Conservation (phyloP, 1,139 yeast genomes). For the Blastobotrys raffinosifermentans region DNA sequence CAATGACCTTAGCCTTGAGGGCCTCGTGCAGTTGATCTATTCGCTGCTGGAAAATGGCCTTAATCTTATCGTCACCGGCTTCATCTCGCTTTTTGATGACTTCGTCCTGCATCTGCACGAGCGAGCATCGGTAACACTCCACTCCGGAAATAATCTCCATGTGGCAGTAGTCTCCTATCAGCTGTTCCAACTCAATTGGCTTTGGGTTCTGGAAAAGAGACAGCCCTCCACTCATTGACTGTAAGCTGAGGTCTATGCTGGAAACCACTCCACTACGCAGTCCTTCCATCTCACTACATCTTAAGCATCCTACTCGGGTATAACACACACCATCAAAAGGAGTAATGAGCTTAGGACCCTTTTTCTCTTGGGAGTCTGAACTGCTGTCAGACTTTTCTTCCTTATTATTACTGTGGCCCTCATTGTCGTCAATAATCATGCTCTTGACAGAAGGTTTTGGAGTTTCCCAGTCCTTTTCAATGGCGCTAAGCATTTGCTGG, state of each 20-base stretch:
- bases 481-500: conserved; percentile 65
- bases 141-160: conserved; percentile 89
- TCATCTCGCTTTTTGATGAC: conserved; percentile 8
- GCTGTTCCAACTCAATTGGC: conserved; percentile 46
- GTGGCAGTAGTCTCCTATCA: conserved; percentile 65
- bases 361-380: conserved; percentile 10
- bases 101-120: conserved; percentile 6
- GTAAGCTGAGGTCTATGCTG: conserved; percentile 69
- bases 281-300: conserved; percentile 92
- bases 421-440: conserved; percentile 8
- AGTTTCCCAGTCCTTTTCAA: conserved; percentile 53
- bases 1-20: conserved; percentile 58
- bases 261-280: conserved; percentile 75
- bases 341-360: conserved; percentile 48
- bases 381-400: not conserved
- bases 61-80: conserved; percentile 13
- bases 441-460: conserved; percentile 5
- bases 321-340: conserved; percentile 88
- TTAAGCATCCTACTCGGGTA: conserved; percentile 80
- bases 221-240: conserved; percentile 40
- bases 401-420: conserved; percentile 3
- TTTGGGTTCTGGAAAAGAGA: conserved; percentile 9
- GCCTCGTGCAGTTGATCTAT: conserved; percentile 52
- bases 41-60: conserved; percentile 44
- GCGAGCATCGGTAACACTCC: conserved; percentile 75